phyloP scores from a whole-genome alignment of 257 asterid species.

The Solanum gracilifrons region DNA sequence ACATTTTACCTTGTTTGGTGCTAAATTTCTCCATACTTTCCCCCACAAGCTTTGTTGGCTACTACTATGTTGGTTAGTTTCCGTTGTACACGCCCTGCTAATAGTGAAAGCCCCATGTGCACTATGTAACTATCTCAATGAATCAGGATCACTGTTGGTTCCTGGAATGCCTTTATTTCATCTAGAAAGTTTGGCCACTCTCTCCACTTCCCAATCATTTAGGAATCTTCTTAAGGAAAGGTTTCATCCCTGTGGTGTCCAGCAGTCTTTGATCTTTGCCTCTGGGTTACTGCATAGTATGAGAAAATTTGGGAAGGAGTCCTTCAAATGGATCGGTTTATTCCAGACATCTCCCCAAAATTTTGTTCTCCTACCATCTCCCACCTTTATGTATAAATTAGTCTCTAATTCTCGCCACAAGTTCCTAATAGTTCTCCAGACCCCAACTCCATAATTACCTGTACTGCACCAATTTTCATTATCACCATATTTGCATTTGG shows the following conservation, averaged over 20 bases:
- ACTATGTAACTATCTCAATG: background rate
- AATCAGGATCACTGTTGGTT: background rate
- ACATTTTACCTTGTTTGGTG: background rate
- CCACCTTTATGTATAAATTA: background rate
- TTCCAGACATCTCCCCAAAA: background rate
- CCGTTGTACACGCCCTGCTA: background rate
- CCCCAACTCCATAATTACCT: background rate
- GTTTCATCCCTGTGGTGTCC: background rate
- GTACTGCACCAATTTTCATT: background rate
- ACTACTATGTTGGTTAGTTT: background rate
- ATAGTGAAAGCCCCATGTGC: background rate
- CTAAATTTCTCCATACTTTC: background rate
- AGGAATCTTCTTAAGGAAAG: background rate
- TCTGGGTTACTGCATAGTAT: background rate
- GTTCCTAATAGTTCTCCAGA: background rate
- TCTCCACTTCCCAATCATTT: background rate
- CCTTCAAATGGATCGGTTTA: background rate
- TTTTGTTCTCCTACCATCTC: background rate
- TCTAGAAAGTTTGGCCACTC: background rate
- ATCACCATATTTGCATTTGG: background rate
- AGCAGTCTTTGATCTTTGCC: background rate
- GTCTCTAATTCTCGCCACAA: background rate
- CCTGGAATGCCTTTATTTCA: background rate
- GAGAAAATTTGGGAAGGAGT: background rate
- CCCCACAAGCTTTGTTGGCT: background rate